phyloP scores from a whole-genome alignment of 768 basidiomycete genomes.

The Obba rivulosa region DNA sequence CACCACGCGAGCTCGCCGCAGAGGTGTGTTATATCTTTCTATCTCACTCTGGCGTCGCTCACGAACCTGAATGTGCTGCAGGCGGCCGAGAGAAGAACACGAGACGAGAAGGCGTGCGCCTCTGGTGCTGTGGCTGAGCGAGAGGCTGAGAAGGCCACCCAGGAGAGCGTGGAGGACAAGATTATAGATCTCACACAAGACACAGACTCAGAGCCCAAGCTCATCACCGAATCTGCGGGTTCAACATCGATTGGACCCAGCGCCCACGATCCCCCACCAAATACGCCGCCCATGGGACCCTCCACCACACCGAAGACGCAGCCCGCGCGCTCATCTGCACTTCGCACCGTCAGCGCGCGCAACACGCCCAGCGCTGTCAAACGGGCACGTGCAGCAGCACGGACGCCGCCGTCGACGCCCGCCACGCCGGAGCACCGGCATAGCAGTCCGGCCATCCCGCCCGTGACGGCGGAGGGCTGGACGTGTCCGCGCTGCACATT shows the following conservation, averaged over 20 bases:
- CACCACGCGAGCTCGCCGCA: conserved; percentile 69
- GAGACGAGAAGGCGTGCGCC: conserved; percentile 73
- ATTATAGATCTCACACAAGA: conserved; percentile 57
- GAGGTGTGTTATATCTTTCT: conserved; percentile 38
- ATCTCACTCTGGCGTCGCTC: background rate
- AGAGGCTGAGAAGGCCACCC: conserved; percentile 67
- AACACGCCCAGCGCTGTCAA: conserved; percentile 2
- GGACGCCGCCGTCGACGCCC: conserved; percentile 12
- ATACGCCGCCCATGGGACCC: background rate
- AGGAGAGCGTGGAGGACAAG: conserved; percentile 55
- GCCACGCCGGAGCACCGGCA: conserved; percentile 4
- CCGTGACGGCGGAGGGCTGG: conserved; percentile 22
- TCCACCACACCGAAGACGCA: background rate
- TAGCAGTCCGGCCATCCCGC: conserved; percentile 1
- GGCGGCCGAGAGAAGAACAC: conserved; percentile 80
- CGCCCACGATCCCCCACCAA: background rate
- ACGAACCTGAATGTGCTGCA: conserved; percentile 26
- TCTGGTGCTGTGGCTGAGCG: conserved; percentile 48
- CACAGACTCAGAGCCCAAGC: conserved; percentile 29
- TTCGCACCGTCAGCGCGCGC: conserved; percentile 6
- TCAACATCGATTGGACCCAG: too few species aligned
- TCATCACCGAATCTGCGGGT: conserved; percentile 19
- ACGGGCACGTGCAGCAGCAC: background rate
- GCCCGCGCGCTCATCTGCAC: background rate
- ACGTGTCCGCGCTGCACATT: conserved; percentile 55